Evolutionary conservation across 2,329 filamentous ascomycete genomes (phyloP).

Genomic region (Pseudogymnoascus sp.): DNA sequence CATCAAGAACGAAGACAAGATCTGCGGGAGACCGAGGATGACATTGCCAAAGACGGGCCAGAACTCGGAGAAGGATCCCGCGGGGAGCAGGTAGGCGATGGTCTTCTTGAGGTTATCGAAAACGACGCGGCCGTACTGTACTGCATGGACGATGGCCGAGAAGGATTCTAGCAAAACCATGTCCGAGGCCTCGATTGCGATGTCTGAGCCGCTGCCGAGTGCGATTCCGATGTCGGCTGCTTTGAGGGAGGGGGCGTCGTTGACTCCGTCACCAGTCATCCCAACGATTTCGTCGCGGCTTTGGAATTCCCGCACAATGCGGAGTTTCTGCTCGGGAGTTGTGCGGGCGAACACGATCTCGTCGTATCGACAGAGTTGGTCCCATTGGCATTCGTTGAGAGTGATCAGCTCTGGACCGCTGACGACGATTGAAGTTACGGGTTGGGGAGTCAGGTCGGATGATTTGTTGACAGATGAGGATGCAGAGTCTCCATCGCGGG

Average conservation of each 20-base stretch:
- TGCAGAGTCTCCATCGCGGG: slow-evolving; percentile 17
- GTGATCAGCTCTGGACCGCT: slow-evolving; percentile 57
- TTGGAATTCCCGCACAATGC: slow-evolving; percentile 70
- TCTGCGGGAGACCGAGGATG: slow-evolving; percentile 52
- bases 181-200: slow-evolving; percentile 50
- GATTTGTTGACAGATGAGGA: slow-evolving; percentile 9
- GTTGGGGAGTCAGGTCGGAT: background rate
- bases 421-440: slow-evolving; percentile 47
- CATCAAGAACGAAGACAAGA: slow-evolving; percentile 51
- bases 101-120: slow-evolving; percentile 74
- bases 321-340: slow-evolving; percentile 70
- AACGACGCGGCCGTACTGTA: slow-evolving; percentile 64
- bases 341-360: slow-evolving; percentile 72
- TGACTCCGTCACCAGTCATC: slow-evolving; percentile 40
- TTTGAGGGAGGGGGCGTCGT: slow-evolving; percentile 44
- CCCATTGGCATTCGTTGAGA: slow-evolving; percentile 62
- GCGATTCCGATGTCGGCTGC: slow-evolving; percentile 50
- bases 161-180: slow-evolving; percentile 59
- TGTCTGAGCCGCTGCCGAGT: slow-evolving; percentile 46
- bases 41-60: slow-evolving; percentile 56
- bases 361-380: slow-evolving; percentile 52
- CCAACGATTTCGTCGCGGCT: slow-evolving; percentile 47
- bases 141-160: slow-evolving; percentile 58
- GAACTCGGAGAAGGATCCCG: slow-evolving; percentile 52
- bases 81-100: slow-evolving; percentile 49